Evolutionary conservation across 2,329 filamentous ascomycete genomes (phyloP), one percentile per base, ranked within the genome.

Genomic region (Diaporthe sp.): DNA sequence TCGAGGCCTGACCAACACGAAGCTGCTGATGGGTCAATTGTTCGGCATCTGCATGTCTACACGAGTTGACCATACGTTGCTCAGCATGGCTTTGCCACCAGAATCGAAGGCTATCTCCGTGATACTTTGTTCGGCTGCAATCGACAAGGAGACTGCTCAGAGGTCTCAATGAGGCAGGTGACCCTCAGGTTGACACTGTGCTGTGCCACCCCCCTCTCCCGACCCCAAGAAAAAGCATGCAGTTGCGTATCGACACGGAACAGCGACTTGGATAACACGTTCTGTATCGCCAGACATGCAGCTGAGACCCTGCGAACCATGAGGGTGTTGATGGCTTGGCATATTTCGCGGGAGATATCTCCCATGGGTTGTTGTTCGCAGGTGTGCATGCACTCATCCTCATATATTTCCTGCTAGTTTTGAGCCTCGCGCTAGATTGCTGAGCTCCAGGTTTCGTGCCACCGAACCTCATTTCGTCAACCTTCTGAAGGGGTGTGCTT

Each of bases 401-500:
- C 22, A 9, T 12, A 2, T 9, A 15, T 42, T 28, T 40, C 5
- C n/a, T n/a, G n/a, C n/a, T n/a, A n/a, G n/a, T n/a, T n/a, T n/a
- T n/a, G n/a, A n/a, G n/a, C n/a, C n/a, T n/a, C n/a, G n/a, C n/a
- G n/a, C n/a, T n/a, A n/a, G n/a, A n/a, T n/a, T n/a, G n/a, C n/a
- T n/a, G n/a, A n/a, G n/a, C n/a, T n/a, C n/a, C n/a, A n/a, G n/a
- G n/a, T n/a, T n/a, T n/a, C n/a, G n/a, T n/a, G n/a, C n/a, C 5
- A 25, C 22, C 13, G 13, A 30, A 10, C 12, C 38, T 58, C 28
- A 58, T 47, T 2, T 61, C 35, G 15, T 71, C 10, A 72, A 42
- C 2, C 75, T 40, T 42, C 45, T 76, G 12, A 76, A 73, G 15
- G 75, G 75, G 30, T 76, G 75, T 7, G 75, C 75, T 38, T 76